Conservation (phyloP, 306 rosid genomes). For the Biancaea sappan region DNA sequence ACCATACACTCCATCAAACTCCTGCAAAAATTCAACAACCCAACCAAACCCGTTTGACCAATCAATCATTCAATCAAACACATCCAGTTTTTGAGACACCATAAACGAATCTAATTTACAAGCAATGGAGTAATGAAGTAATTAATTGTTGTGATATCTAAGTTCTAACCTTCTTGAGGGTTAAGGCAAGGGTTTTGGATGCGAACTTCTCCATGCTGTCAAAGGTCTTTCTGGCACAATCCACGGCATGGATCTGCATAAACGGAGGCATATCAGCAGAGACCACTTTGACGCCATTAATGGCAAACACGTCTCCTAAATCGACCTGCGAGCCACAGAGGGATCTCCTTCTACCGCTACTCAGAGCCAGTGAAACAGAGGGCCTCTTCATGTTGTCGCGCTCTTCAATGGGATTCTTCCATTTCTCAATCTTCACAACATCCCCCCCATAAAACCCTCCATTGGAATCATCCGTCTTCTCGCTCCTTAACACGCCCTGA, state of each 20-base stretch:
- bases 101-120: neutral
- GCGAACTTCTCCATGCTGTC: slow-evolving; percentile 96
- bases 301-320: slow-evolving; percentile 66
- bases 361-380: slow-evolving; percentile 43
- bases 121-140: neutral
- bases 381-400: slow-evolving; percentile 40
- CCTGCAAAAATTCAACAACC: slow-evolving; percentile 63
- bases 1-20: slow-evolving; percentile 93
- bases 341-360: slow-evolving; percentile 70
- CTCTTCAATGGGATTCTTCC: too few species aligned
- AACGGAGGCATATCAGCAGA: slow-evolving; percentile 96
- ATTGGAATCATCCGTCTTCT: slow-evolving; percentile 26
- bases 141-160: neutral
- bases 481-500: slow-evolving; percentile 41
- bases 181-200: slow-evolving; percentile 81
- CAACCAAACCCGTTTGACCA: slow-evolving; percentile 44
- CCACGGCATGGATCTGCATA: slow-evolving; percentile 98
- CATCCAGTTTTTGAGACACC: slow-evolving; percentile 15
- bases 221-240: slow-evolving; percentile 72
- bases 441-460: slow-evolving; percentile 21
- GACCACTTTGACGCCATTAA: slow-evolving; percentile 74
- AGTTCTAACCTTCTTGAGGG: slow-evolving; percentile 78
- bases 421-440: too few species aligned
- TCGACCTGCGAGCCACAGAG: slow-evolving; percentile 57
- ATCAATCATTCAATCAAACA: slow-evolving; percentile 34